Percentiles rank a stretch among this genome's conserved stretches.
phyloP scores from a whole-genome alignment of 352 stramenopile species.

The Phytophthora hibernalis region DNA sequence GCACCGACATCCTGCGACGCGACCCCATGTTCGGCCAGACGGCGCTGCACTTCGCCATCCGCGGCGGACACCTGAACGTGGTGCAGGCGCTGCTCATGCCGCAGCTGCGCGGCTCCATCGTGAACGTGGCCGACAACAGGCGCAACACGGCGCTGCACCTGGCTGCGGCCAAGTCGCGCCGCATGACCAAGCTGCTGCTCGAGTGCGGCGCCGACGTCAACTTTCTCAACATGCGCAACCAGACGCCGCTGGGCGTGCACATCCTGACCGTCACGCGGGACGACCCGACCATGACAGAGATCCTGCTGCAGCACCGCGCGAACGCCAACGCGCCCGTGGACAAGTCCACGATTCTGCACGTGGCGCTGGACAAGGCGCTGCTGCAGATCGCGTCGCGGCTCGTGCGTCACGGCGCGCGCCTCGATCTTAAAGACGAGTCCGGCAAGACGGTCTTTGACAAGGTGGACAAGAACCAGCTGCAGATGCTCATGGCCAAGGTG shows the following conservation, averaged over 20 bases:
- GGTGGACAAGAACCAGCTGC: slow-evolving; percentile 46
- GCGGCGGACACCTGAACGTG: slow-evolving; percentile 66
- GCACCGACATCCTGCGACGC: slow-evolving; percentile 71
- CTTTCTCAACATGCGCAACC: slow-evolving; percentile 74
- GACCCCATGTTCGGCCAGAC: slow-evolving; percentile 76
- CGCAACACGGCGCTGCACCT: slow-evolving; percentile 71
- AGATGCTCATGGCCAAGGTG: slow-evolving; percentile 64
- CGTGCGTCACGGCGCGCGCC: slow-evolving; percentile 57
- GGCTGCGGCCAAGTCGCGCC: slow-evolving; percentile 66
- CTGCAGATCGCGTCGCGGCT: slow-evolving; percentile 59
- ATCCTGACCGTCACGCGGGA: slow-evolving; percentile 64
- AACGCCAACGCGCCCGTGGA: slow-evolving; percentile 67
- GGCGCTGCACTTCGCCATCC: slow-evolving; percentile 75
- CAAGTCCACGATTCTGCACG: slow-evolving; percentile 70
- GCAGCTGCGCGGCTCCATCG: slow-evolving; percentile 65
- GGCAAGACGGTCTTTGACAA: slow-evolving; percentile 77
- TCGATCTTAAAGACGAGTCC: slow-evolving; percentile 66
- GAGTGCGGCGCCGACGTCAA: slow-evolving; percentile 66
- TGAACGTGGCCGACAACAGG: slow-evolving; percentile 74
- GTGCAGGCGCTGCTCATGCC: slow-evolving; percentile 76
- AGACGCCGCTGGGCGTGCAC: slow-evolving; percentile 71
- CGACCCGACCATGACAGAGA: slow-evolving; percentile 67
- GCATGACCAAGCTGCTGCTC: slow-evolving; percentile 68
- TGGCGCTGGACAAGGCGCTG: slow-evolving; percentile 64
- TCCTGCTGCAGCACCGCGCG: slow-evolving; percentile 60